Evolutionary conservation across 2,329 filamentous ascomycete species (phyloP).

Genomic region (Nectriaceae sp.): DNA sequence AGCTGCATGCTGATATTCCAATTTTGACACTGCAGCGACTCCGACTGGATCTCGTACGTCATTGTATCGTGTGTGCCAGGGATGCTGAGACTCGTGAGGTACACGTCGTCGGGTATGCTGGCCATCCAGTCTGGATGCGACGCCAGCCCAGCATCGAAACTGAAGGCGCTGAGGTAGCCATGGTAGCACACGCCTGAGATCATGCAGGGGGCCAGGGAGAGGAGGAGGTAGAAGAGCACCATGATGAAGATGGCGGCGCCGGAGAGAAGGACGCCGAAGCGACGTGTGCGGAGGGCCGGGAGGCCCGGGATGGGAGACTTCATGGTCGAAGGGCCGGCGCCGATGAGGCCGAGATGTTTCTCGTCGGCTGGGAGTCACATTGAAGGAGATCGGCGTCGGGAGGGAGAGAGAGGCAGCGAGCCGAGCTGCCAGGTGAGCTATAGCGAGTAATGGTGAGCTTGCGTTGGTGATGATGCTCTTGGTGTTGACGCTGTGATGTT

Average conservation of each 20-base stretch:
- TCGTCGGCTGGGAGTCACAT: slow-evolving; percentile 22
- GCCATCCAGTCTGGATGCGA: slow-evolving; percentile 46
- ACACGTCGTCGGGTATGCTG: slow-evolving; percentile 40
- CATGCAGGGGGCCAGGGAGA: slow-evolving; percentile 31
- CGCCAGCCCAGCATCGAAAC: slow-evolving; percentile 42
- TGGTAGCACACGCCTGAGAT: slow-evolving; percentile 30
- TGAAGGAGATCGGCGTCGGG: not conserved
- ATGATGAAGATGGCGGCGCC: slow-evolving; percentile 23
- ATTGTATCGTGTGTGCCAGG: slow-evolving; percentile 57
- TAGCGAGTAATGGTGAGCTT: not conserved
- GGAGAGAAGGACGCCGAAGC: slow-evolving; percentile 20
- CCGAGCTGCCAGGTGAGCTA: not conserved
- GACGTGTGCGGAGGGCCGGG: slow-evolving; percentile 12
- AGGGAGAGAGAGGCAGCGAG: not conserved
- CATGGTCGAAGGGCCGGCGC: slow-evolving; percentile 18
- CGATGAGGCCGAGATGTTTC: slow-evolving; percentile 17
- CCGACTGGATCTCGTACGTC: slow-evolving; percentile 43
- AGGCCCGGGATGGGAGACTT: not conserved
- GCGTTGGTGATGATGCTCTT: not conserved
- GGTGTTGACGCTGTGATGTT: not conserved
- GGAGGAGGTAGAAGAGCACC: slow-evolving; percentile 26
- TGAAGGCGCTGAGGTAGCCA: slow-evolving; percentile 36
- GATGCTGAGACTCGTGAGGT: slow-evolving; percentile 47
- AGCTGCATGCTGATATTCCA: slow-evolving; percentile 47
- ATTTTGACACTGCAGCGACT: slow-evolving; percentile 50